These are phyloP conservation scores for Zasmidium angulare DNA, from an alignment of 2,329 filamentous ascomycete genomes.

Conservation along the genomic window DNA sequence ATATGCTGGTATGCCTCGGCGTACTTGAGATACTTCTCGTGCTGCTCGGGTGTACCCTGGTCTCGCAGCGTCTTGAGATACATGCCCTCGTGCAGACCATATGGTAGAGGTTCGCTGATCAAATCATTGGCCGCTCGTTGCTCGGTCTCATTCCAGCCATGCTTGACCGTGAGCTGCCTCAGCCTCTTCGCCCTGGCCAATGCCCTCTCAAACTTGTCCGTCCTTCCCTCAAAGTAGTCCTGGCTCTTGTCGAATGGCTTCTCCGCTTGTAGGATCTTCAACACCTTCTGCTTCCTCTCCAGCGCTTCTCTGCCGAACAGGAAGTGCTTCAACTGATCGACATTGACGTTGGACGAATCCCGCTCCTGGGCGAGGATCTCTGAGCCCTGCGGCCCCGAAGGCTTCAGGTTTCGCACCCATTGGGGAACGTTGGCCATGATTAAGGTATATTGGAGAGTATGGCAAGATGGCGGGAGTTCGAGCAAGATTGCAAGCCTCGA, in stretches of 20 bases:
- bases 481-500: too few species aligned
- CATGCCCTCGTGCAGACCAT: conserved; percentile 71
- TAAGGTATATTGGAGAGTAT: background rate
- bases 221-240: conserved; percentile 71
- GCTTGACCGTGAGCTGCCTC: conserved; percentile 63
- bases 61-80: conserved; percentile 68
- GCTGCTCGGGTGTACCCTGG: conserved; percentile 71
- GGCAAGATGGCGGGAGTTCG: background rate
- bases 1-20: conserved; percentile 70
- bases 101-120: conserved; percentile 71
- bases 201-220: conserved; percentile 67
- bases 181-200: conserved; percentile 70
- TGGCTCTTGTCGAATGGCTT: conserved; percentile 75
- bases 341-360: conserved; percentile 63
- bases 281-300: conserved; percentile 59
- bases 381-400: conserved; percentile 65
- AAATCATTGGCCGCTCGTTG: conserved; percentile 65
- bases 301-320: conserved; percentile 67
- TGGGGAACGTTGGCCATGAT: conserved; percentile 47
- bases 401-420: conserved; percentile 68
- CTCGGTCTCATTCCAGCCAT: conserved; percentile 68
- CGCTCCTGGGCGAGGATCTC: conserved; percentile 70
- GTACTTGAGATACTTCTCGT: conserved; percentile 68
- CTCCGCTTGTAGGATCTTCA: conserved; percentile 65
- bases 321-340: conserved; percentile 66